Conservation (phyloP, 2,329 filamentous ascomycete species). For the Xylogone sp. region DNA sequence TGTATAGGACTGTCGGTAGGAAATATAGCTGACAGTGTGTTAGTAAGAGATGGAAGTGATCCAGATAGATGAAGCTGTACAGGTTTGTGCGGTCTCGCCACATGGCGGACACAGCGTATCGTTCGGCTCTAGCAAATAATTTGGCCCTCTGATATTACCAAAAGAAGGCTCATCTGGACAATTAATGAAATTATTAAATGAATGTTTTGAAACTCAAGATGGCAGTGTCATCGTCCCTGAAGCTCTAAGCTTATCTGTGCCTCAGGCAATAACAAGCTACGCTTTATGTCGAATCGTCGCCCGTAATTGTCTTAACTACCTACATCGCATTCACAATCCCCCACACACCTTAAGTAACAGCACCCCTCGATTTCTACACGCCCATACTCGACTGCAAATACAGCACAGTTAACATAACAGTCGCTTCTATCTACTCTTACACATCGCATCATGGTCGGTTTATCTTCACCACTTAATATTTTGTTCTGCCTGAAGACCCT, state of each 20-base stretch:
- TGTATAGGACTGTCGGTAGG: conserved; percentile 96
- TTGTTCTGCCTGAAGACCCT: background rate
- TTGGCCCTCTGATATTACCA: background rate
- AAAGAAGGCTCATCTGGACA: background rate
- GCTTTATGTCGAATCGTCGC: background rate
- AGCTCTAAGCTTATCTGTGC: background rate
- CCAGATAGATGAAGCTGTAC: conserved; percentile 47
- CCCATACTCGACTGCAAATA: background rate
- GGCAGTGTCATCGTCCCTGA: background rate
- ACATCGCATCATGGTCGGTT: conserved; percentile 3
- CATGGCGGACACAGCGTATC: conserved; percentile 62
- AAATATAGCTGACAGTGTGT: conserved; percentile 72
- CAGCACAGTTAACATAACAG: background rate
- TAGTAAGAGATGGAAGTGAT: conserved; percentile 22
- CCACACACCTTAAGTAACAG: conserved; percentile 2
- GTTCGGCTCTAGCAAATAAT: background rate
- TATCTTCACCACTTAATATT: background rate
- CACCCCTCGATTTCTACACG: background rate
- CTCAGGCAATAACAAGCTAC: background rate
- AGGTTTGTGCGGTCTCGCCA: conserved; percentile 99
- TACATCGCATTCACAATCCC: conserved; percentile 5
- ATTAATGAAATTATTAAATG: background rate
- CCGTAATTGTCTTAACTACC: conserved; percentile 1
- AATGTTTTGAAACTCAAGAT: background rate
- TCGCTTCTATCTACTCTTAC: background rate